Base-by-base conservation (phyloP, 345 rosid genomes). In the Eucalyptus paniculata region DNA sequence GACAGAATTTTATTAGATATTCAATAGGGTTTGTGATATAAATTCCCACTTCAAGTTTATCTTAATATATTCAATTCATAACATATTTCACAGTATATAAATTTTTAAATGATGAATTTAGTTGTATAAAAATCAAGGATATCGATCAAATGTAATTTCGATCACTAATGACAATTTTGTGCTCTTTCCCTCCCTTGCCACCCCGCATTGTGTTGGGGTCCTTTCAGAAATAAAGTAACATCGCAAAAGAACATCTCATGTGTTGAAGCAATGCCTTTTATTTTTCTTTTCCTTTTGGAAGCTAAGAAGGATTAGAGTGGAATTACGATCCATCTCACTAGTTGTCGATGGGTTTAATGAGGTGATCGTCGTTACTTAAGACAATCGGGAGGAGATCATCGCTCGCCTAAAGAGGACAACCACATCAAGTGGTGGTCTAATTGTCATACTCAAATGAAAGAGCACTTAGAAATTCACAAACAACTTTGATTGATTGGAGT, bases 301-400 rank as follows among this genome's bases (percentile, higher is more conserved):
- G 23, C 23, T 1, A 69, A 32, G 19, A 32, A 69, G 81, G 6
- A 32, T 32, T 17, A 1, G 42, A 8, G 10, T 8, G 24, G 24
- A 16, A 17, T 32, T 32, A 32, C 0, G 3, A 32, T 16, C 1
- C 5, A 17, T 32, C 42, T 32, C 42, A 32, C 12, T 1, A 0
- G 4, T 34, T 17, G 12, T 69, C 0, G 1, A 2, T 9, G 13
- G 0, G 2, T 1, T 18, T 69, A 67, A 4, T 56, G 62, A 23
- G 62, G 62, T 11, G 62, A 23, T 10, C 3, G 0, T 24, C 0
- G 1, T 56, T 56, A 6, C 14, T 24, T 24, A 23, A 13, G 14
- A 56, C 3, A 24, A 2, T 24, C 0, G 2, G 1, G 6, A 6
- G 30, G 30, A 23, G 30, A 56, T 24, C 28, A 56, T 56, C 0